Percentiles rank a stretch among this genome's conserved stretches.
Evolutionary conservation across 768 basidiomycete genomes (phyloP).

Genomic region (Boletus bicolor): DNA sequence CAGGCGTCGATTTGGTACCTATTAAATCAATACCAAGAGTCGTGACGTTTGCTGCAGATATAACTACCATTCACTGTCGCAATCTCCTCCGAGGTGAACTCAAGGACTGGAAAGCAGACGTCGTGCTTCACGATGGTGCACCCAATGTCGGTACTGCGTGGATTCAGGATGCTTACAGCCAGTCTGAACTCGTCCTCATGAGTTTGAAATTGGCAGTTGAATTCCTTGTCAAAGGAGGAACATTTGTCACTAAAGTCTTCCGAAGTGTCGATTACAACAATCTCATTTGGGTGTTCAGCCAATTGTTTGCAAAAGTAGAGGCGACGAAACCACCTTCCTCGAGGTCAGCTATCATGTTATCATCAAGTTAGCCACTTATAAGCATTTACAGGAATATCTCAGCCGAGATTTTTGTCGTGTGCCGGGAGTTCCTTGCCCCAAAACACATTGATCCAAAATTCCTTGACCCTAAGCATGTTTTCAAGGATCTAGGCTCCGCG

Average conservation of each 20-base stretch:
- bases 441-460: conserved; percentile 97
- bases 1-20: conserved; percentile 93
- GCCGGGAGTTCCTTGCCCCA: conserved; percentile 90
- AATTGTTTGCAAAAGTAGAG: conserved; percentile 94
- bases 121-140: conserved; percentile 97
- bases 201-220: conserved; percentile 93
- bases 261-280: conserved; percentile 98
- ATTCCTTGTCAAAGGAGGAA: conserved; percentile 89
- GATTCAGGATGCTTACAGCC: conserved; percentile 97
- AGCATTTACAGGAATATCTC: conserved; percentile 78
- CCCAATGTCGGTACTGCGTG: conserved; percentile 99
- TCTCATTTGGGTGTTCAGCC: conserved; percentile 97
- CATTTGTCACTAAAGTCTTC: conserved; percentile 98
- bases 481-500: conserved; percentile 76
- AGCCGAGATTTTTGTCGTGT: conserved; percentile 99
- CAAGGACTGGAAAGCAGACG: conserved; percentile 99
- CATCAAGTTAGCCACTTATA: not conserved
- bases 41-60: conserved; percentile 89
- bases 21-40: conserved; percentile 95
- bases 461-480: conserved; percentile 95
- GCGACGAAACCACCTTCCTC: conserved; percentile 99
- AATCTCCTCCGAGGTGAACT: conserved; percentile 80
- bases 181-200: conserved; percentile 95
- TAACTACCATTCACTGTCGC: conserved; percentile 89
- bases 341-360: conserved; percentile 48